A percentile compares a stretch with the other conserved stretches of the same genome.
phyloP scores from a whole-genome alignment of 352 stramenopile genomes.

The Globisporangium cederbergense region DNA sequence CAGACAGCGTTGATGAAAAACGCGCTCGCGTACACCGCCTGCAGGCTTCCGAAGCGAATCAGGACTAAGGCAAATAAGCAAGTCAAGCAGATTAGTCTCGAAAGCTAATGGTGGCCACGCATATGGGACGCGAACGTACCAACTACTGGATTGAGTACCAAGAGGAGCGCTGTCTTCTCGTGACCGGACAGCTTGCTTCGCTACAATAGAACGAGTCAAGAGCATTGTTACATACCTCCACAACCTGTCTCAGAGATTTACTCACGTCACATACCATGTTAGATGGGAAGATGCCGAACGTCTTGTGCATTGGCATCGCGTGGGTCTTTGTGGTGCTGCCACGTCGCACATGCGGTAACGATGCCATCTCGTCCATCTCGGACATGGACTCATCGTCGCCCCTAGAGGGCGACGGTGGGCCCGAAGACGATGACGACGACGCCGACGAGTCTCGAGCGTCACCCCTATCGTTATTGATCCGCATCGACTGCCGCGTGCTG shows the following conservation, averaged over 20 bases:
- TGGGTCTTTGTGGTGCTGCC: background rate
- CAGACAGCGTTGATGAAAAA: conserved; percentile 39
- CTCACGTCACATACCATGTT: conserved; percentile 8
- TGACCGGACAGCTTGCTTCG: conserved; percentile 11
- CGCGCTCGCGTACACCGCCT: conserved; percentile 20
- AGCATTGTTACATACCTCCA: background rate
- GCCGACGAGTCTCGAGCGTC: conserved; percentile 5
- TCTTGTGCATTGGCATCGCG: background rate
- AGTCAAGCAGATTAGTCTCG: background rate
- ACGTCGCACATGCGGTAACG: background rate
- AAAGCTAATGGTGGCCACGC: too few species aligned
- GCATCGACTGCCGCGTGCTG: background rate
- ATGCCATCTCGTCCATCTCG: conserved; percentile 1
- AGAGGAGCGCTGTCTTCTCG: conserved; percentile 27
- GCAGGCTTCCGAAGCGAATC: conserved; percentile 36
- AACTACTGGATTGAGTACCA: conserved; percentile 41
- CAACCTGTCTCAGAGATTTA: background rate
- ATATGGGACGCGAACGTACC: conserved; percentile 17
- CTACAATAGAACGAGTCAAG: background rate
- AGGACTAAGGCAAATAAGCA: conserved; percentile 24
- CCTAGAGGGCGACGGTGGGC: conserved; percentile 13
- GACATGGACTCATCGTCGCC: conserved; percentile 10
- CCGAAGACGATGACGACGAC: conserved; percentile 16
- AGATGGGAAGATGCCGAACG: conserved; percentile 12
- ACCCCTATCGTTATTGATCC: background rate